Evolutionary conservation across 208 protist genomes (phyloP), one percentile per base, ranked within the genome.

Genomic region (Zelonia costaricensis): DNA sequence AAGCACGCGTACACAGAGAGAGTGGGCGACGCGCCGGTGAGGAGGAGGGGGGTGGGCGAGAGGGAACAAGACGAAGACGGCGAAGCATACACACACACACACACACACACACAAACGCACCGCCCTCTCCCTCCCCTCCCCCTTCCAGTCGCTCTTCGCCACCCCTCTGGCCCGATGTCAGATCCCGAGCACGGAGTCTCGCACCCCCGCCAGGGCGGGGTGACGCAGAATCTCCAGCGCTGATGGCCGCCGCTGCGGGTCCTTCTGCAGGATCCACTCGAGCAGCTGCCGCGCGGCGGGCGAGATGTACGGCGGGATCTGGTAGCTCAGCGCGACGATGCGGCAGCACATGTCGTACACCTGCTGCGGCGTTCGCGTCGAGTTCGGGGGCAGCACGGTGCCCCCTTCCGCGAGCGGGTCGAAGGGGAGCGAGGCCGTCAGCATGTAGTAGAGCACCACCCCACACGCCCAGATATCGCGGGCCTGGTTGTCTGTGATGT

Each of bases 391-490:
- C 56, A 48, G 48, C 42, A 45, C 45, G 18, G 47, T 82, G n/a
- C 62, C 76, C 22, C 55, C 47, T 33, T 71, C 42, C 7, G 57
- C 52, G 23, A 60, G 43, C 9, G 81, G 53, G 55, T 88, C 95
- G 51, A 97, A 97, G 8, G 92, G 90, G 15, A 92, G 62, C 0
- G 79, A 71, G 25, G 82, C 88, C 13, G 87, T 74, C 23, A 97
- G 55, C 88, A 97, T 95, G 67, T 94, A 82, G 62, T 94, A 98
- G 0, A 97, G 59, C 18, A 98, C 61, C 13, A 97, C 89, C 30
- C 97, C 97, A 38, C 88, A 91, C 12, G 80, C 80, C 97, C 97
- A 98, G 82, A 94, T 96, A 70, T 98, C 97, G 3, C 93, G 86
- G 12, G 86, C 78, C 57, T 93, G 86, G 36, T 87, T 93, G 13